Evolutionary conservation across 768 basidiomycete genomes (phyloP), one percentile per base, ranked within the genome.

Genomic region (Tylopilus rubrobrunneus): DNA sequence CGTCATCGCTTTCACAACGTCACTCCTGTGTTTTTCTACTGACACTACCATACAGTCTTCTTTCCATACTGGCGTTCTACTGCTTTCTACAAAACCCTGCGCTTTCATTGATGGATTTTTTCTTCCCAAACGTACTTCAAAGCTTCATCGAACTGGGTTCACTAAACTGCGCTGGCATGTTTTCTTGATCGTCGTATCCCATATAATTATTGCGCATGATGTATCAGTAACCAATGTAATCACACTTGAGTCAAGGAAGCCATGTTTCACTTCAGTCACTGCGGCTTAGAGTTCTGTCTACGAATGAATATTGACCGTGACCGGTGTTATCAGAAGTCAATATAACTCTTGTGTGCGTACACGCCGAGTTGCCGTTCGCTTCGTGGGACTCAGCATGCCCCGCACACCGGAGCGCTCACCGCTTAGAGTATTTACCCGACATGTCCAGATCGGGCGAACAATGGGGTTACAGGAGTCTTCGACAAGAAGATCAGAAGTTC

Each of bases 81-180:
- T 19, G 19, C 46, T 43, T 51, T 49, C 7, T 41, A 28, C 4
- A 39, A 7, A 9, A 7, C 9, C 39, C 39, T 19, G 39, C 9
- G 39, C 39, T 39, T 37, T 39, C n/a, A 39, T 39, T 39, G 39
- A 39, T 39, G 5, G 36, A 37, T 39, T n/a, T 37, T 8, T 39
- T 12, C 9, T 39, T 57, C 39, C 52, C 10, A 31, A 31, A 31
- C 7, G 31, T 8, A 31, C 31, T 31, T 31, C 10, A 11, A 11
- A 25, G 31, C 31, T 31, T 37, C 28, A 3, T 29, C 10, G 49
- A 63, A 49, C 47, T 59, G 61, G 25, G 21, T 52, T 52, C 49
- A 33, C 43, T 34, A 55, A 49, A 49, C 46, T 46, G 56, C 44
- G 17, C 49, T 49, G 47, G 56, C 51, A 59, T 31, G 45, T 41